These are phyloP conservation scores for Rhodotorula babjevae DNA, from an alignment of 768 basidiomycete species.

Conservation along the genomic window DNA sequence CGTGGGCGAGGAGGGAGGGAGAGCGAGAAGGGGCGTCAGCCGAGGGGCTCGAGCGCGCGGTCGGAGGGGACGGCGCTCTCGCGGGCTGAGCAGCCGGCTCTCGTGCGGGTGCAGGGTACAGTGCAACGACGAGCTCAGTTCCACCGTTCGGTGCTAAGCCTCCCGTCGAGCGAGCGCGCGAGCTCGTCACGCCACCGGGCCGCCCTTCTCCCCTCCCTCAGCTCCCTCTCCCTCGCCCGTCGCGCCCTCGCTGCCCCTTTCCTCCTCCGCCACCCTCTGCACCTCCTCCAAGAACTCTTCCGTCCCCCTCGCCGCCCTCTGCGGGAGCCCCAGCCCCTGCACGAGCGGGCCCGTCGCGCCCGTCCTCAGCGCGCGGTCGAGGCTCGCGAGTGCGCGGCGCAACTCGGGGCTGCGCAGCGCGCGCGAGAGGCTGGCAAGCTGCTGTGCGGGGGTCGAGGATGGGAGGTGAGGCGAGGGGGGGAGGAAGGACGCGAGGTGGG, in stretches of 20 bases:
- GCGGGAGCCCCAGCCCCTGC: slow-evolving; percentile 12
- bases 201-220: not conserved
- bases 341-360: slow-evolving; percentile 35
- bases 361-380: slow-evolving; percentile 34
- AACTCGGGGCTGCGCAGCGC: slow-evolving; percentile 27
- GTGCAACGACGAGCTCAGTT: too few species aligned
- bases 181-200: not conserved
- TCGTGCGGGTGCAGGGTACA: too few species aligned
- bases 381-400: not conserved
- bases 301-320: slow-evolving; percentile 16
- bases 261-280: slow-evolving; percentile 17
- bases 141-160: too few species aligned
- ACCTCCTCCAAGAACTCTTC: slow-evolving; percentile 32
- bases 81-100: too few species aligned
- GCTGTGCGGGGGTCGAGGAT: not conserved
- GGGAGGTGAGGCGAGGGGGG: slow-evolving; percentile 12
- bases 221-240: not conserved
- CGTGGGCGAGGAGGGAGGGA: not conserved
- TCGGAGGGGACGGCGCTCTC: too few species aligned
- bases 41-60: slow-evolving; percentile 36
- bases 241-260: slow-evolving; percentile 4
- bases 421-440: slow-evolving; percentile 6
- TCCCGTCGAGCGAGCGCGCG: too few species aligned
- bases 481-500: slow-evolving; percentile 19
- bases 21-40: too few species aligned